Evolutionary conservation across 2,329 filamentous ascomycete genomes (phyloP), one percentile per base, ranked within the genome.

Genomic region (Zymoseptoria tritici): DNA sequence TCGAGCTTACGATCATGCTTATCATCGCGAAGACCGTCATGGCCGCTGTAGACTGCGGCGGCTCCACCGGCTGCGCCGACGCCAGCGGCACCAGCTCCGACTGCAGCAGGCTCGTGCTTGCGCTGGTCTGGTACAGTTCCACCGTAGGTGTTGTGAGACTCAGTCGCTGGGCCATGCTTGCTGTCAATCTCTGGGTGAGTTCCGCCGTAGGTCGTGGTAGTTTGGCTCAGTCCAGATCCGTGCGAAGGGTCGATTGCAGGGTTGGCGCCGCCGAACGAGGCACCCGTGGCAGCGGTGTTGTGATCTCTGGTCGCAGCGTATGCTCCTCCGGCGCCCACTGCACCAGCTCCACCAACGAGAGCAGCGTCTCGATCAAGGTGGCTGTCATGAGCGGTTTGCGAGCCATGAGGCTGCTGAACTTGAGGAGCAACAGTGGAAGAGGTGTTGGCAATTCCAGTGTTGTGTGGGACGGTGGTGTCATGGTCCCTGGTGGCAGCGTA

Each of bases 331-430:
- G 65, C 69, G 21, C 69, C 72, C 26, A 68, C 70, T 49, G 69
- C 67, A 8, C 70, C 73, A 49, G 68, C 68, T 19, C 69, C 72
- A 46, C 64, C 71, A 6, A 60, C 71, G 1, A 71, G 21, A 19
- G 70, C 70, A 8, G 69, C 68, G 55, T 74, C 68, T 20, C 70
- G 68, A 31, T 70, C 70, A 50, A 69, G 65, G 54, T 72, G 70
- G 50, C 70, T 64, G n/a, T 68, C 62, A 4, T 57, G 55, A 22
- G 22, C 42, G 31, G 54, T 21, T 31, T 57, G 20, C 46, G 55
- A 16, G 13, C 21, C 46, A 20, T 46, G 46, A 42, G 60, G 57
- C 52, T 58, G 46, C 8, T 49, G 50, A 7, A 46, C 49, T 49
- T 57, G 52, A 42, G 36, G 36, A 13, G 36, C 16, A n/a, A 4